Percentiles rank a stretch among this genome's conserved stretches.
Evolutionary conservation across 2,329 filamentous ascomycete species (phyloP).

Genomic region (Conoideocrella luteorostrata): DNA sequence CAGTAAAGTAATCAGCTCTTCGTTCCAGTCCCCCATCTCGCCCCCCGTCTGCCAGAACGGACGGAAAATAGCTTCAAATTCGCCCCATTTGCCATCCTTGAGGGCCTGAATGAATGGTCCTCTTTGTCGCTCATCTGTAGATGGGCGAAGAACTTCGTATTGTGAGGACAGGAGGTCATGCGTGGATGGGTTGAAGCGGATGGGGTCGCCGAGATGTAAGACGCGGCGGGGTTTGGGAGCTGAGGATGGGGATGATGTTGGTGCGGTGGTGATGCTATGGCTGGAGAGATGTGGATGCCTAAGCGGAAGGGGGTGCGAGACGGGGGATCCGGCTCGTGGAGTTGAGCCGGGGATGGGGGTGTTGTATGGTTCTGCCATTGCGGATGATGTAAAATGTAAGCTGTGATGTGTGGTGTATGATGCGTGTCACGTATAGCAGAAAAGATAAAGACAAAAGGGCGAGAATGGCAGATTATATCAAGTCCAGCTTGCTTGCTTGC

Average conservation of each 20-base stretch:
- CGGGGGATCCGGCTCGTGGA: constrained; percentile 37
- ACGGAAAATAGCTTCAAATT: constrained; percentile 49
- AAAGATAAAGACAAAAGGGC: too few relatives aligned
- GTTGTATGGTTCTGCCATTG: constrained; percentile 43
- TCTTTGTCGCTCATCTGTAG: constrained; percentile 42
- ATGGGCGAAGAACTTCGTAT: constrained; percentile 47
- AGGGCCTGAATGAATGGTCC: constrained; percentile 43
- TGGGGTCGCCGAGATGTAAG: constrained; percentile 66
- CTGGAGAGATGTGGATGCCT: constrained; percentile 10
- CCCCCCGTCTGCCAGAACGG: constrained; percentile 59
- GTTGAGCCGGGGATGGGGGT: constrained; percentile 39
- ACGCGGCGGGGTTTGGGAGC: constrained; percentile 47
- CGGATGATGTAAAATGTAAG: too few relatives aligned
- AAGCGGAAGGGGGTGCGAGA: constrained; percentile 7
- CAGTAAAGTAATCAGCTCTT: constrained; percentile 50
- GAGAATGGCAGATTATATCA: too few relatives aligned
- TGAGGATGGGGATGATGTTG: constrained; percentile 17
- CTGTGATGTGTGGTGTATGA: too few relatives aligned
- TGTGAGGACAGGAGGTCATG: constrained; percentile 35
- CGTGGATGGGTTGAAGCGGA: constrained; percentile 42
- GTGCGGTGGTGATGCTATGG: constrained; percentile 15
- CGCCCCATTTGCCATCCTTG: constrained; percentile 45
- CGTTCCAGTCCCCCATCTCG: constrained; percentile 60
- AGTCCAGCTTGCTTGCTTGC: too few relatives aligned
- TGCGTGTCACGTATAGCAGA: too few relatives aligned